Conservation (phyloP, 148 eudicot genomes). For the Dysphania ambrosioides region DNA sequence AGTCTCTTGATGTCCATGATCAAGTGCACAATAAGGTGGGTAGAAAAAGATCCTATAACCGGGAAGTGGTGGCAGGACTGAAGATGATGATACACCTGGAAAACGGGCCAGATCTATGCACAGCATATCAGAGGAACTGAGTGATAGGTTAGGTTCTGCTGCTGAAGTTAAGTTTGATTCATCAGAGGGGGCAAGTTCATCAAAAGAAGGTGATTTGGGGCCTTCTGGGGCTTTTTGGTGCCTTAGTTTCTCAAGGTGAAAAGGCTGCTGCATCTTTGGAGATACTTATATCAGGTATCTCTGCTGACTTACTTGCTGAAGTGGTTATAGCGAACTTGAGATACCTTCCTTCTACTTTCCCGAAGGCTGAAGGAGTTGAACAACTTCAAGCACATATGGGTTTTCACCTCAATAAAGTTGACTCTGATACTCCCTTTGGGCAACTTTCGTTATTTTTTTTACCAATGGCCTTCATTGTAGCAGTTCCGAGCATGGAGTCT, state of each 20-base stretch:
- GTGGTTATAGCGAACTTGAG: conserved; percentile 86
- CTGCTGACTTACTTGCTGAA: conserved; percentile 85
- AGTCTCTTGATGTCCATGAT: conserved; percentile 32
- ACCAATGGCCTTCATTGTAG: conserved; percentile 41
- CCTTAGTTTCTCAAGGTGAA: conserved; percentile 91
- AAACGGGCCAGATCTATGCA: conserved; percentile 65
- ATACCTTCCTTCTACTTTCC: conserved; percentile 59
- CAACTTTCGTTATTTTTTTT: conserved; percentile 54
- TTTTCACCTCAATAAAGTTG: conserved; percentile 30
- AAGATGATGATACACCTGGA: conserved; percentile 53
- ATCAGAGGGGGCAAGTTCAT: conserved; percentile 28
- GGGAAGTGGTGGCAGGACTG: conserved; percentile 42
- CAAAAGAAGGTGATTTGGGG: conserved; percentile 51
- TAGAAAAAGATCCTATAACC: conserved; percentile 63
- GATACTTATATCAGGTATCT: conserved; percentile 83
- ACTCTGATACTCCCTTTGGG: conserved; percentile 45
- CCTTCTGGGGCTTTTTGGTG: conserved; percentile 80
- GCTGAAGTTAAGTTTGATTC: conserved; percentile 34
- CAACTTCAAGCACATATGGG: conserved; percentile 31
- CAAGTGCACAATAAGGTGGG: conserved; percentile 34
- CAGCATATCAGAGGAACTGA: conserved; percentile 36
- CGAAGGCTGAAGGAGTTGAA: conserved; percentile 51
- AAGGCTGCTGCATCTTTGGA: conserved; percentile 71
- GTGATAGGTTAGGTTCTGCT: conserved; percentile 29
- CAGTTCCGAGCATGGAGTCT: conserved; percentile 34